Percentiles rank a stretch among this genome's conserved stretches.
Evolutionary conservation across 2,329 filamentous ascomycete species (phyloP).

Genomic region (Mycogone perniciosa): DNA sequence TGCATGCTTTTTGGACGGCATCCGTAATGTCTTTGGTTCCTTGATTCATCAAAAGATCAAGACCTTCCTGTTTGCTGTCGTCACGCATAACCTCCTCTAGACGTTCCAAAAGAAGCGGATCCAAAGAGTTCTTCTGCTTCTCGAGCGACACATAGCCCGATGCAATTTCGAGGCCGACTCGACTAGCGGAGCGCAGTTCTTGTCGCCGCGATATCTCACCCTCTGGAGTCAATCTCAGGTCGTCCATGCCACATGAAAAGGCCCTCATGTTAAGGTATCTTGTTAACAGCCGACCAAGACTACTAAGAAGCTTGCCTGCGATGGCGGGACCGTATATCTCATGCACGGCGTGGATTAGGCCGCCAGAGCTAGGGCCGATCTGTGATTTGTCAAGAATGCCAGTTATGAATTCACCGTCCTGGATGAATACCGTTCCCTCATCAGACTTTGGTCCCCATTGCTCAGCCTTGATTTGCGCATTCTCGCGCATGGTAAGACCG

Average conservation of each 20-base stretch:
- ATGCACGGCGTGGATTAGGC: constrained; percentile 85
- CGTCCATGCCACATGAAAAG: constrained; percentile 96
- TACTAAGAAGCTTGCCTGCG: constrained; percentile 82
- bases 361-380: constrained; percentile 79
- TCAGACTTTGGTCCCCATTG: constrained; percentile 69
- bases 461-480: constrained; percentile 69
- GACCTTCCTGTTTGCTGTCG: constrained; percentile 79
- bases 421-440: constrained; percentile 75
- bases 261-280: constrained; percentile 88
- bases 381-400: constrained; percentile 96
- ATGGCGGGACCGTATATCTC: constrained; percentile 85
- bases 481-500: constrained; percentile 72
- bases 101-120: constrained; percentile 66
- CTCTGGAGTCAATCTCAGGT: constrained; percentile 74
- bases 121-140: constrained; percentile 54
- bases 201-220: constrained; percentile 68
- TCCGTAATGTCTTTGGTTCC: constrained; percentile 66
- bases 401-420: constrained; percentile 78
- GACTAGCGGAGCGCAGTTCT: constrained; percentile 59
- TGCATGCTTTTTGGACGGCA: constrained; percentile 67
- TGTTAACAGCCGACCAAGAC: constrained; percentile 82
- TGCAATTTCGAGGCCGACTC: constrained; percentile 71
- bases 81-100: constrained; percentile 88
- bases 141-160: constrained; percentile 82
- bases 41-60: constrained; percentile 83